A percentile compares a stretch with the other conserved stretches of the same genome.
Evolutionary conservation across 768 basidiomycete species (phyloP).

Genomic region (Dioszegia crocea): DNA sequence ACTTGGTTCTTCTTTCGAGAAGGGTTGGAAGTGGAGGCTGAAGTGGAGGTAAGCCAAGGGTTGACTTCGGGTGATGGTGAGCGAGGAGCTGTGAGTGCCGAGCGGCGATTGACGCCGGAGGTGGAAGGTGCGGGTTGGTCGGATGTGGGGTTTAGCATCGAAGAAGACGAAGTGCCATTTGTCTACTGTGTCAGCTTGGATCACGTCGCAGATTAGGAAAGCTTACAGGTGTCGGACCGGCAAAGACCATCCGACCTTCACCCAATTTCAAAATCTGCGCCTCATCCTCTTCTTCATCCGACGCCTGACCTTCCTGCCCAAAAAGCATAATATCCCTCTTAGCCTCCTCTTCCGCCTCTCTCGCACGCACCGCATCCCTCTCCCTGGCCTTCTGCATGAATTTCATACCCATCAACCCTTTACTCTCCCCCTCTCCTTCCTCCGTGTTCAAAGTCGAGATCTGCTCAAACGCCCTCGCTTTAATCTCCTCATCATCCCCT

Average conservation of each 20-base stretch:
- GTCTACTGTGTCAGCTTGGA: not conserved
- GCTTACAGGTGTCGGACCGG: conserved; percentile 18
- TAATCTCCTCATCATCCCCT: conserved; percentile 57
- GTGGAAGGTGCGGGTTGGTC: not conserved
- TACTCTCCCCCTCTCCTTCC: conserved; percentile 49
- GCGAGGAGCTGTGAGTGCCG: not conserved
- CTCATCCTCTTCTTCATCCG: conserved; percentile 34
- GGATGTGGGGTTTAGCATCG: not conserved
- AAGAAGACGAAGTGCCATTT: not conserved
- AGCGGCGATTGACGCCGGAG: conserved; percentile 14
- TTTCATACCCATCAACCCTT: conserved; percentile 89
- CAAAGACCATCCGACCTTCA: conserved; percentile 51
- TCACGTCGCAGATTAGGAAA: too few relatives aligned
- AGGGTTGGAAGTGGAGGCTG: conserved; percentile 52
- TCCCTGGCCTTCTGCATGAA: conserved; percentile 94
- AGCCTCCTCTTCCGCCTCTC: conserved; percentile 68
- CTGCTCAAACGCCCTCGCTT: conserved; percentile 71
- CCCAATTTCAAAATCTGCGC: conserved; percentile 45
- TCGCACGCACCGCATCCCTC: conserved; percentile 59
- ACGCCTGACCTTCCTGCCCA: conserved; percentile 41
- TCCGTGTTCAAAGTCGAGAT: conserved; percentile 56
- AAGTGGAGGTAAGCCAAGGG: conserved; percentile 69
- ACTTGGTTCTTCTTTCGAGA: conserved; percentile 70
- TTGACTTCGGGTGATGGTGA: conserved; percentile 53
- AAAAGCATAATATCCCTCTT: conserved; percentile 62